These are phyloP conservation scores for Corylus avellana DNA, from an alignment of 306 rosid genomes.

Conservation along the genomic window DNA sequence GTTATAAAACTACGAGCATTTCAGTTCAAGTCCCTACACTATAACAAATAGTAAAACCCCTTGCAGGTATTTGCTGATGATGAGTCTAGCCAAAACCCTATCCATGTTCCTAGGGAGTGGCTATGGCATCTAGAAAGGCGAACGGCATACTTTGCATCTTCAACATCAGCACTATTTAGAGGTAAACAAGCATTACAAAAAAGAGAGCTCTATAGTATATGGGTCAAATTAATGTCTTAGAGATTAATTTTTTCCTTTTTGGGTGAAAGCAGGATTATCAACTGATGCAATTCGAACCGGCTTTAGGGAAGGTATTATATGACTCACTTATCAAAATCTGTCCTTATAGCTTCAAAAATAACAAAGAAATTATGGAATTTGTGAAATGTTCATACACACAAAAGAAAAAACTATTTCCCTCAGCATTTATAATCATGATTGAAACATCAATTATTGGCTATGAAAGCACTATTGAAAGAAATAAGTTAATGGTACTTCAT, in stretches of 20 bases:
- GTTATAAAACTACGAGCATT: not conserved
- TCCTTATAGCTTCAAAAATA: not conserved
- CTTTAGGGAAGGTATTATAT: constrained; percentile 49
- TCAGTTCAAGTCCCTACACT: not conserved
- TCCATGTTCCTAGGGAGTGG: constrained; percentile 49
- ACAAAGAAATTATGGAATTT: no score
- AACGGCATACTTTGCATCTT: constrained; percentile 53
- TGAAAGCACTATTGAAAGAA: not conserved
- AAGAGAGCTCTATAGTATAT: not conserved
- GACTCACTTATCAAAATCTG: not conserved
- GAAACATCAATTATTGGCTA: not conserved
- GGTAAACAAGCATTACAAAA: constrained; percentile 31
- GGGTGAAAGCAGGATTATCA: constrained; percentile 37
- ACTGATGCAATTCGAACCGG: constrained; percentile 1
- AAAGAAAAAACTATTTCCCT: not conserved
- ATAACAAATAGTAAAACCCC: not conserved
- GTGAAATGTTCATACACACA: not conserved
- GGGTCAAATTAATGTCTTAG: not conserved
- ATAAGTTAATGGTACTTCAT: not conserved
- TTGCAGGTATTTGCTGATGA: constrained; percentile 62
- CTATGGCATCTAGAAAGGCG: constrained; percentile 38
- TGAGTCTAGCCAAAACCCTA: constrained; percentile 51
- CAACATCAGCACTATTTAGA: constrained; percentile 39
- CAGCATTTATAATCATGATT: not conserved
- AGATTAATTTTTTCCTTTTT: not conserved